These are phyloP conservation scores for Trichoderma sp. DNA, from an alignment of 2,329 filamentous ascomycete species.

Conservation along the genomic window DNA sequence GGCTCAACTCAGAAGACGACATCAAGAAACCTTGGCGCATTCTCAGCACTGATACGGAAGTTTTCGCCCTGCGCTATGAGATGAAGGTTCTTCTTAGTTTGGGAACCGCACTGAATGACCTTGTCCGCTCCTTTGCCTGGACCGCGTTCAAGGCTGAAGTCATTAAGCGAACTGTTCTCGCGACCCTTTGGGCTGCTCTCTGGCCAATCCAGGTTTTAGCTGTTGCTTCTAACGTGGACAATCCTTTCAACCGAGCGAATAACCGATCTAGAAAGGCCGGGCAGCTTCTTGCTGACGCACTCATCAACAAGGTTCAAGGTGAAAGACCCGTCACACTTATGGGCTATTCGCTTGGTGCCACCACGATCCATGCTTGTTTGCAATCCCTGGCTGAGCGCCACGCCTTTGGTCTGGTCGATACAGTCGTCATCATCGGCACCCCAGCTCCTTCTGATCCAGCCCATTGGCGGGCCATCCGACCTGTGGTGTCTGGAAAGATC, in stretches of 20 bases:
- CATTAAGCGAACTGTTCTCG: constrained; percentile 68
- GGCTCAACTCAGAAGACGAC: constrained; percentile 73
- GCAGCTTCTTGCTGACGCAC: constrained; percentile 73
- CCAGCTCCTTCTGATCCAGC: constrained; percentile 69
- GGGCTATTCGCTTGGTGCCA: constrained; percentile 78
- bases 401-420: constrained; percentile 82
- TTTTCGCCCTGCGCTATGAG: constrained; percentile 83
- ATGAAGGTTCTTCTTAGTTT: constrained; percentile 73
- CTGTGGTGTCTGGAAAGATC: constrained; percentile 75
- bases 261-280: constrained; percentile 79
- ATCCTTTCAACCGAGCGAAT: constrained; percentile 76
- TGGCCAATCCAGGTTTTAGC: constrained; percentile 69
- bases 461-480: constrained; percentile 75
- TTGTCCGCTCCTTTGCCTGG: constrained; percentile 77
- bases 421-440: constrained; percentile 77
- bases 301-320: constrained; percentile 79
- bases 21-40: constrained; percentile 77
- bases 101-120: constrained; percentile 67
- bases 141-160: constrained; percentile 70
- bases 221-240: constrained; percentile 69
- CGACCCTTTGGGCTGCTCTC: constrained; percentile 64
- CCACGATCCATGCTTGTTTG: constrained; percentile 80
- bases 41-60: constrained; percentile 68
- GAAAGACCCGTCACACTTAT: constrained; percentile 77
- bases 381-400: constrained; percentile 71